Conservation (phyloP, 139 green algal genomes). For the Chloropicon primus region DNA sequence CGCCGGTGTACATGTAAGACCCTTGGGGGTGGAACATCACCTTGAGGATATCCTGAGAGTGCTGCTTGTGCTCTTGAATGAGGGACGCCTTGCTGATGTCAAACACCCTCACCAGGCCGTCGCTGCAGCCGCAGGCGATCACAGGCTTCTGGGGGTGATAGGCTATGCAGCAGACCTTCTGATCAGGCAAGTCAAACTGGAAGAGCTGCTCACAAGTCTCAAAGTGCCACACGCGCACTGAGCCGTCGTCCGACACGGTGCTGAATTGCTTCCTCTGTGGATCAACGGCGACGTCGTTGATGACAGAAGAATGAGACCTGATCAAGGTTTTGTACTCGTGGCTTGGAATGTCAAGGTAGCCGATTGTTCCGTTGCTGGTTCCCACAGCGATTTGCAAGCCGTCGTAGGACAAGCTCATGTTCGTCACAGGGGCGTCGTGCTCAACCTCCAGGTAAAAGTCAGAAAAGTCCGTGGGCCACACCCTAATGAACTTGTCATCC, state of each 20-base stretch:
- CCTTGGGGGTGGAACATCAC: slow-evolving; percentile 40
- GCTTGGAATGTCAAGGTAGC: slow-evolving; percentile 50
- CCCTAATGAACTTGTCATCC: slow-evolving; percentile 44
- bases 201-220: slow-evolving; percentile 32
- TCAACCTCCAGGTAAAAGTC: slow-evolving; percentile 59
- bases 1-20: slow-evolving; percentile 34
- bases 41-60: slow-evolving; percentile 30
- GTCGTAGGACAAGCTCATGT: slow-evolving; percentile 33
- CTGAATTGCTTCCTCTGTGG: slow-evolving; percentile 8
- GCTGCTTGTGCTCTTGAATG: slow-evolving; percentile 50
- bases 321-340: slow-evolving; percentile 49
- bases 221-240: slow-evolving; percentile 51
- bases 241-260: slow-evolving; percentile 43
- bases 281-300: slow-evolving; percentile 38
- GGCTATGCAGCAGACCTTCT: slow-evolving; percentile 18
- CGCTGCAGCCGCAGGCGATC: slow-evolving; percentile 46
- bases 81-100: slow-evolving; percentile 34
- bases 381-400: slow-evolving; percentile 45
- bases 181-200: slow-evolving; percentile 47
- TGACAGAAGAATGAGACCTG: slow-evolving; percentile 44
- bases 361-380: slow-evolving; percentile 47
- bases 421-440: slow-evolving; percentile 53
- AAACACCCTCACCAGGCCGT: slow-evolving; percentile 49
- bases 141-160: slow-evolving; percentile 40
- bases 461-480: slow-evolving; percentile 65